phyloP scores from a whole-genome alignment of 2,329 filamentous ascomycete species.

The Ustilaginoidea virens region DNA sequence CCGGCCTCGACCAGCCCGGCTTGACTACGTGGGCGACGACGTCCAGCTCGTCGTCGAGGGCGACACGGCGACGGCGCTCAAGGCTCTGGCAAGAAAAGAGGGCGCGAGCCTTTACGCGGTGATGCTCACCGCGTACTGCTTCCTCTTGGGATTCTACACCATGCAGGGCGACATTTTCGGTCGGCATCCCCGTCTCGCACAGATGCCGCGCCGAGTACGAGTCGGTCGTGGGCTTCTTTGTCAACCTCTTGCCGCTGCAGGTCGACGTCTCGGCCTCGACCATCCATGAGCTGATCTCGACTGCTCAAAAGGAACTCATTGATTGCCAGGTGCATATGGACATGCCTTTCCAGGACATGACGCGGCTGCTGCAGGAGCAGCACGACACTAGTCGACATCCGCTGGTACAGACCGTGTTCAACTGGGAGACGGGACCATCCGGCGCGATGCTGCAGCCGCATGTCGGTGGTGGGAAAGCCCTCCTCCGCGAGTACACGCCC shows the following conservation, averaged over 20 bases:
- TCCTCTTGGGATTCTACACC: constrained; percentile 1
- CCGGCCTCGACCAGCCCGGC: not conserved
- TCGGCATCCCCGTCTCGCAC: not conserved
- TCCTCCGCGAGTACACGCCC: not conserved
- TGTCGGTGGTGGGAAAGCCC: not conserved
- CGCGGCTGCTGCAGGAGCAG: not conserved
- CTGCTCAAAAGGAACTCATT: not conserved
- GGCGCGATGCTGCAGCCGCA: too few relatives aligned
- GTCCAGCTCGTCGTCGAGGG: not conserved
- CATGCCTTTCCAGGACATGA: constrained; percentile 2
- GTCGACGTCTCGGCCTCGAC: not conserved
- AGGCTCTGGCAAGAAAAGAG: not conserved
- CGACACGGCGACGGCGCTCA: not conserved
- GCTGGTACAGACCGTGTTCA: constrained; percentile 1
- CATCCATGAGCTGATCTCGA: not conserved
- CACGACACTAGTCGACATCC: constrained; percentile 2
- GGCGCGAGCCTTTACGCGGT: constrained; percentile 1
- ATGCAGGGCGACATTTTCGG: constrained; percentile 1
- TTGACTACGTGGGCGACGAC: not conserved
- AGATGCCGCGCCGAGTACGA: constrained; percentile 1
- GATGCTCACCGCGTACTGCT: constrained; percentile 1
- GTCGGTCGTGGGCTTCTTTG: constrained; percentile 1
- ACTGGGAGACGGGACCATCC: constrained; percentile 1
- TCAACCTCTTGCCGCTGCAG: constrained; percentile 1
- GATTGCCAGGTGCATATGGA: constrained; percentile 1